Percentiles rank a stretch among this genome's conserved stretches.
phyloP scores from a whole-genome alignment of 2,329 filamentous ascomycete genomes.

The Penicillium sp. region DNA sequence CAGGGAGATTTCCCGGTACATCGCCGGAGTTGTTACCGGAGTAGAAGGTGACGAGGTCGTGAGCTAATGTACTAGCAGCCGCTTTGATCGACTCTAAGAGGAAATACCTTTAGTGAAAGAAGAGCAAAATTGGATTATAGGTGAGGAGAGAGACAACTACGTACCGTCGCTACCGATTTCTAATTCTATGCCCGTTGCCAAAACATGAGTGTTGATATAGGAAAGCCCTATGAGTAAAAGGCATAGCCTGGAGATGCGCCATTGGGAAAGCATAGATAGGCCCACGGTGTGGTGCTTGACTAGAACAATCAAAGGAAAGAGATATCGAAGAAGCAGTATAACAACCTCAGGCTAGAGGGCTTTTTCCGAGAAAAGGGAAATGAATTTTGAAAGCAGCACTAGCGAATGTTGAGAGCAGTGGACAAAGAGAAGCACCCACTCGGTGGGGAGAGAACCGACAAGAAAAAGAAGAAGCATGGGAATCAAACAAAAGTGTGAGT shows the following conservation, averaged over 20 bases:
- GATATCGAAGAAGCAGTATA: background rate
- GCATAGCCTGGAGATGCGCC: background rate
- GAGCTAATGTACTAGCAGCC: conserved; percentile 35
- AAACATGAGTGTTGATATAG: background rate
- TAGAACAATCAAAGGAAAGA: too few species aligned
- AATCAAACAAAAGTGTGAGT: background rate
- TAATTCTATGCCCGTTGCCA: conserved; percentile 7
- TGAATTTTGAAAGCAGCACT: too few species aligned
- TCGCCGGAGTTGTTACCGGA: conserved; percentile 36
- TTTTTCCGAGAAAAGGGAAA: too few species aligned
- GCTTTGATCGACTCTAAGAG: conserved; percentile 37
- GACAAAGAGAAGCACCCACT: background rate
- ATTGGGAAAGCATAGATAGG: conserved; percentile 1
- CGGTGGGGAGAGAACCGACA: background rate
- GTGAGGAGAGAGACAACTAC: background rate
- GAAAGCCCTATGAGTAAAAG: conserved; percentile 13
- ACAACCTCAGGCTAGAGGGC: too few species aligned
- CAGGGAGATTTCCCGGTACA: conserved; percentile 36
- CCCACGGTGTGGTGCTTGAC: too few species aligned
- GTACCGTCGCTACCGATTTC: conserved; percentile 12
- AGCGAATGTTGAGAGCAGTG: background rate
- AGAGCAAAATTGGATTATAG: background rate
- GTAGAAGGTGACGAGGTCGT: conserved; percentile 41
- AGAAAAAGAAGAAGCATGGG: background rate
- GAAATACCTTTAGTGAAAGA: too few species aligned